Evolutionary conservation across 2,329 filamentous ascomycete species (phyloP), one percentile per base, ranked within the genome.

Genomic region (Ceratocystis cubensis): DNA sequence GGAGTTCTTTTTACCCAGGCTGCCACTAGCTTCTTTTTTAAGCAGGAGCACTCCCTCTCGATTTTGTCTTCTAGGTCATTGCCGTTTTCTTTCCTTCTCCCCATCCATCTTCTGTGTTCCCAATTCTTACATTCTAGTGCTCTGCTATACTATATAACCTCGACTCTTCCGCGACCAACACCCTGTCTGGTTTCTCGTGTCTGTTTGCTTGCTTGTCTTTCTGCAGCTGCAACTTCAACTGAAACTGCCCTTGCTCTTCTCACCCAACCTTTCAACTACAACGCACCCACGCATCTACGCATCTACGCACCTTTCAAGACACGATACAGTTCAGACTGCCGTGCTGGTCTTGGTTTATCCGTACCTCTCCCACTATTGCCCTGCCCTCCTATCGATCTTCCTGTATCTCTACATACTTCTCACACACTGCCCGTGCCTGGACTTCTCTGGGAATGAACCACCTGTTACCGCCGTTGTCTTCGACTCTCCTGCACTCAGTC

Each of bases 381-480:
- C 15, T 33, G 48, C 3, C 15, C n/a, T 59, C n/a, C 33, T 8
- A 13, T n/a, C 28, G 22, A 6, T 5, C 28, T n/a, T 17, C 13
- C n/a, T 59, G 4, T 37, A 3, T 33, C 13, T 25, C 17, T 30
- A 25, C 33, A 17, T 20, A 8, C 25, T 20, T 17, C n/a, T 33
- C 28, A 17, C 28, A 17, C 17, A 37, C 53, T 17, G 13, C 50
- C 28, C 53, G 53, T 59, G 7, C 28, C 28, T 59, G 53, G 28
- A 59, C 53, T n/a, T 59, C 53, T 17, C 53, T 59, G 53, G 53
- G 53, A 59, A 59, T 59, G 53, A 13, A 59, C 53, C 53, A 59
- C 13, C 53, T 3, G 53, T 33, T 59, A 59, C 53, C 53, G 53
- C 53, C 53, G 28, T 20, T 59, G 53, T 33, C 53, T 59, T 59